Evolutionary conservation across 1,139 yeast species (phyloP).

Genomic region (Candida pseudoviswanathii): DNA sequence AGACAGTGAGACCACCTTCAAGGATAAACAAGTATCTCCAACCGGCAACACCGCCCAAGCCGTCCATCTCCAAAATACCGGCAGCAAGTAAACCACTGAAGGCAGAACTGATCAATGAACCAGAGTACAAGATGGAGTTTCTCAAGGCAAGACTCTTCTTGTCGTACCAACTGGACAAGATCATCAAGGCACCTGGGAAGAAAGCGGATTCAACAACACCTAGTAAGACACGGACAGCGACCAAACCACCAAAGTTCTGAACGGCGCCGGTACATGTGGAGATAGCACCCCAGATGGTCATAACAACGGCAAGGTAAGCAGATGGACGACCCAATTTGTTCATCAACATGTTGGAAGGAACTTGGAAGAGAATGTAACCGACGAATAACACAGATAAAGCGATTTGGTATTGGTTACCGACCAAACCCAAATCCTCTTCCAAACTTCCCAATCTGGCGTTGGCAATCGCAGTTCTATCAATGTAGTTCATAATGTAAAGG

Average conservation of each 20-base stretch:
- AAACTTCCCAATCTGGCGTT: slow-evolving; percentile 63
- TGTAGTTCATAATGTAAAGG: slow-evolving; percentile 53
- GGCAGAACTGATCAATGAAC: slow-evolving; percentile 77
- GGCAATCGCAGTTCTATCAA: slow-evolving; percentile 65
- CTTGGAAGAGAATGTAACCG: slow-evolving; percentile 62
- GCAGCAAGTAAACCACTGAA: slow-evolving; percentile 73
- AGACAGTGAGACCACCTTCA: slow-evolving; percentile 72
- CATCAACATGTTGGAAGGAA: slow-evolving; percentile 53
- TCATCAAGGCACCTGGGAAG: slow-evolving; percentile 54
- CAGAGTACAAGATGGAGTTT: slow-evolving; percentile 60
- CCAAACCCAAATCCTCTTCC: slow-evolving; percentile 50
- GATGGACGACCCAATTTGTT: slow-evolving; percentile 56
- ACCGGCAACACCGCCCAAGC: slow-evolving; percentile 41
- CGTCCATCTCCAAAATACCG: slow-evolving; percentile 44
- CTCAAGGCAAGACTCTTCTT: slow-evolving; percentile 52
- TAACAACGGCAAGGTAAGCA: slow-evolving; percentile 49
- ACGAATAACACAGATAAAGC: slow-evolving; percentile 59
- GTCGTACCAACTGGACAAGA: slow-evolving; percentile 52
- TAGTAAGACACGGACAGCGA: slow-evolving; percentile 34
- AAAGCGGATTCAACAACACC: slow-evolving; percentile 64
- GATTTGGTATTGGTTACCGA: slow-evolving; percentile 55
- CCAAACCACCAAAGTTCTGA: slow-evolving; percentile 32
- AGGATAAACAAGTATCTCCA: slow-evolving; percentile 80
- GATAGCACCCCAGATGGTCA: slow-evolving; percentile 56
- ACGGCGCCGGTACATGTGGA: slow-evolving; percentile 43